Percentiles rank a stretch among this genome's conserved stretches.
Evolutionary conservation across 768 basidiomycete species (phyloP).

Genomic region (Rhodotorula diobovata): DNA sequence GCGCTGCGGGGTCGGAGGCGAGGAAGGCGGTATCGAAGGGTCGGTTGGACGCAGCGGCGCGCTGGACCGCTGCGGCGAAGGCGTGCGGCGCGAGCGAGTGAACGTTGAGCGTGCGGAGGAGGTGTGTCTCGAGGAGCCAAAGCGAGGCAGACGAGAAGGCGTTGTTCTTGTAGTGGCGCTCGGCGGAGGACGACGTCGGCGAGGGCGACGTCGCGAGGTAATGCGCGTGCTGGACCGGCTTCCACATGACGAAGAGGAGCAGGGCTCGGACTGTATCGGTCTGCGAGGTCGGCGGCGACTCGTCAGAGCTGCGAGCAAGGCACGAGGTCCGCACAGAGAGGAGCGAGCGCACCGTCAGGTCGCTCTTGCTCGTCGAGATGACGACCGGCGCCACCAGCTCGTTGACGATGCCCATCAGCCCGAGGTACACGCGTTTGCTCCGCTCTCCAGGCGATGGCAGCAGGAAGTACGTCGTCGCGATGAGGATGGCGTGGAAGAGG

Average conservation of each 20-base stretch:
- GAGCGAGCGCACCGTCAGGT: neutral
- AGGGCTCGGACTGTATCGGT: neutral
- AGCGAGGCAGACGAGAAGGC: neutral
- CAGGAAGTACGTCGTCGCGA: constrained; percentile 6
- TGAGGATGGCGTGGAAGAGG: constrained; percentile 28
- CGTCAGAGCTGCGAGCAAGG: neutral
- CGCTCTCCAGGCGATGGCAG: neutral
- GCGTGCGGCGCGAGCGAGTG: neutral
- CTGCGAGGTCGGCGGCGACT: too few relatives aligned
- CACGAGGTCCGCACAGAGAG: neutral
- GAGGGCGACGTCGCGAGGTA: neutral
- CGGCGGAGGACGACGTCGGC: neutral
- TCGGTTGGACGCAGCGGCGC: neutral
- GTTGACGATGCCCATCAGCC: constrained; percentile 6
- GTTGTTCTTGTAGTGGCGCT: constrained; percentile 6
- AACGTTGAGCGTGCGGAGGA: neutral
- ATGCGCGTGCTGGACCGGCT: constrained; percentile 5
- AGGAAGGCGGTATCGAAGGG: neutral
- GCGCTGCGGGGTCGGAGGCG: too few relatives aligned
- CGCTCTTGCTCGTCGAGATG: neutral
- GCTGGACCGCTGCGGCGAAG: neutral
- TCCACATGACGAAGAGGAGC: constrained; percentile 1
- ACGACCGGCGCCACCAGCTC: constrained; percentile 3
- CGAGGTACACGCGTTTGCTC: constrained; percentile 1
- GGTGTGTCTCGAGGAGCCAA: neutral